A percentile compares a stretch with the other conserved stretches of the same genome.
Conservation (phyloP, 2,329 filamentous ascomycete species). For the Mariannaea sp. region DNA sequence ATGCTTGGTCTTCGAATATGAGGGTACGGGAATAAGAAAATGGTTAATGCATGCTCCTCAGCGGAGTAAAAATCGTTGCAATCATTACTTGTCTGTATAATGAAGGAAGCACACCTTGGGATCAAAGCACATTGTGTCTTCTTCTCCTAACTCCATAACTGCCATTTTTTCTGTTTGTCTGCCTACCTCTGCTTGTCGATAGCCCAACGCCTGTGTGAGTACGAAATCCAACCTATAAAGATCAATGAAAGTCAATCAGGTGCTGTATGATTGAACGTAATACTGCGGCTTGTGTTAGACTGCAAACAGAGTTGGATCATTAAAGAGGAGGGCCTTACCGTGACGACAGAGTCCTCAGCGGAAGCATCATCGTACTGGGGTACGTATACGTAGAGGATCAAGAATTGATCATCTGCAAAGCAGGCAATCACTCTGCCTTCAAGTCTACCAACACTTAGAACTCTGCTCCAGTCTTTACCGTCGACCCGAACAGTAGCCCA, state of each 20-base stretch:
- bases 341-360: conserved; percentile 75
- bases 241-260: conserved; percentile 20
- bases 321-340: conserved; percentile 56
- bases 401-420: conserved; percentile 77
- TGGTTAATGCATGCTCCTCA: conserved; percentile 28
- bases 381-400: conserved; percentile 84
- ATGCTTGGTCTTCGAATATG: neutral
- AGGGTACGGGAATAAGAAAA: conserved; percentile 6
- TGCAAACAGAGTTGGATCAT: neutral
- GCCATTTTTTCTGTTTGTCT: neutral
- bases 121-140: conserved; percentile 6
- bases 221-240: neutral
- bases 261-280: conserved; percentile 51
- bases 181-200: neutral
- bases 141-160: conserved; percentile 16
- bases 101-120: neutral
- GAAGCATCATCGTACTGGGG: conserved; percentile 69
- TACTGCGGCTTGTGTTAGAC: conserved; percentile 44
- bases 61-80: neutral
- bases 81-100: neutral
- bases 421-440: conserved; percentile 94
- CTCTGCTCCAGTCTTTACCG: conserved; percentile 90
- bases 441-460: conserved; percentile 88
- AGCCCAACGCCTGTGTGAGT: conserved; percentile 26
- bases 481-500: conserved; percentile 93